A percentile compares a stretch with the other conserved stretches of the same genome.
Conservation (phyloP, 192 early-diverging fungal genomes). For the Dissophora ornata region DNA sequence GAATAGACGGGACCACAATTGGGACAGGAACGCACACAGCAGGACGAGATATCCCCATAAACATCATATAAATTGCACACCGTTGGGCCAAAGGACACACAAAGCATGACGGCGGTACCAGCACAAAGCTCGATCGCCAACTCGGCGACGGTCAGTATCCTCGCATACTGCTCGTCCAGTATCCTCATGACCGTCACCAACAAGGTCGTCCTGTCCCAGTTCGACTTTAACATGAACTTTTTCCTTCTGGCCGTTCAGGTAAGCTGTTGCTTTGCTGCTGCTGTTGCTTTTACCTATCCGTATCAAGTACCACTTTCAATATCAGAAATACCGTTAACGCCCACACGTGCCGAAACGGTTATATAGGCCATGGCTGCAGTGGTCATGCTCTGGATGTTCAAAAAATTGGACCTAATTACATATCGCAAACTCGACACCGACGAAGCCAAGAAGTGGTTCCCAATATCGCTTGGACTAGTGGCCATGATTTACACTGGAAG, state of each 20-base stretch:
- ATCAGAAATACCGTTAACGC: too few relatives aligned
- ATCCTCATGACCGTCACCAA: conserved; percentile 93
- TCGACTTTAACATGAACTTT: conserved; percentile 88
- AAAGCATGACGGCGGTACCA: conserved; percentile 24
- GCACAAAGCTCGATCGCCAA: conserved; percentile 32
- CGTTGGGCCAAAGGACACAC: neutral
- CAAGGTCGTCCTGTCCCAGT: conserved; percentile 86
- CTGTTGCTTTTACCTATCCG: too few relatives aligned
- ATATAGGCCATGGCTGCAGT: conserved; percentile 61
- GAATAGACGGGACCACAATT: too few relatives aligned
- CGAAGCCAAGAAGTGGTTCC: conserved; percentile 83
- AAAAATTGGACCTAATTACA: conserved; percentile 65
- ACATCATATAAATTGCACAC: too few relatives aligned
- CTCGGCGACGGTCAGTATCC: conserved; percentile 71
- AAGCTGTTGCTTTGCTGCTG: neutral
- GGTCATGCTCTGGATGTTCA: conserved; percentile 64
- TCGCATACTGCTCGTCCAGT: conserved; percentile 88
- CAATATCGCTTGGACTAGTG: conserved; percentile 85
- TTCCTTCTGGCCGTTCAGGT: conserved; percentile 82
- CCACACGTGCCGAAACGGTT: too few relatives aligned
- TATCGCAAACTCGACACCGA: conserved; percentile 72
- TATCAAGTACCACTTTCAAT: too few relatives aligned
- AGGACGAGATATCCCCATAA: too few relatives aligned
- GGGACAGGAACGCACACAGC: neutral
- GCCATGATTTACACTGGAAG: conserved; percentile 98